Base-by-base conservation (phyloP, 768 basidiomycete species). In the Sporobolomyces pararoseus region DNA sequence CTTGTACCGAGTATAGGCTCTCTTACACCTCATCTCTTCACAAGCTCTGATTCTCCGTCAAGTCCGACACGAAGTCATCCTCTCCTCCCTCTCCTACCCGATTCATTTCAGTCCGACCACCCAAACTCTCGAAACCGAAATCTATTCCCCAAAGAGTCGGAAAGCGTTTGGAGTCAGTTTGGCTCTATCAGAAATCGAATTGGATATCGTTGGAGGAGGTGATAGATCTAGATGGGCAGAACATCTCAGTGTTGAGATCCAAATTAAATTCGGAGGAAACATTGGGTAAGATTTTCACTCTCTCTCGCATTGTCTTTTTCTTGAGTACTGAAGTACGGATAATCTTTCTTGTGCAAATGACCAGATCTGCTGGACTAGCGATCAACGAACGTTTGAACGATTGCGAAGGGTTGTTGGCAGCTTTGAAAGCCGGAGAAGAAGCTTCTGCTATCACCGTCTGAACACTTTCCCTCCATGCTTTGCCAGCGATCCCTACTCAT, bases 61-160 rank as follows among this genome's bases (percentile, higher is more conserved):
- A 17, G 39, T 70, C 47, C 63, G 69, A 31, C 53, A 65, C 27
- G 69, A 70, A 25, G 12, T 70, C 54, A 9, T 37, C 16, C n/a
- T 70, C 51, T 31, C 59, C 32, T 54, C 69, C 4, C 69, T 70
- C 4, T 27, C 27, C 21, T 70, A 65, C 53, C 69, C 69, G 29
- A 51, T 49, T 46, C 46, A 49, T 25, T 61, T 32, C 59, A 13
- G 13, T 23, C 59, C 59, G 32, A 61, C 59, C 25, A 34, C 44
- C 23, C 29, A 49, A 21, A 17, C 59, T 29, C 59, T 61, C 44
- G 44, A 61, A 13, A 44, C 50, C 59, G 59, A 61, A 35, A 32
- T 61, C 29, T 61, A 61, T 44, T 34, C 59, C n/a, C 23, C 31
- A 21, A 34, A 31, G 10, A 32, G 6, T 4, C 3, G 32, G 12